Evolutionary conservation across 805 yeast species (phyloP).

Genomic region (Pichia ethanolica): DNA sequence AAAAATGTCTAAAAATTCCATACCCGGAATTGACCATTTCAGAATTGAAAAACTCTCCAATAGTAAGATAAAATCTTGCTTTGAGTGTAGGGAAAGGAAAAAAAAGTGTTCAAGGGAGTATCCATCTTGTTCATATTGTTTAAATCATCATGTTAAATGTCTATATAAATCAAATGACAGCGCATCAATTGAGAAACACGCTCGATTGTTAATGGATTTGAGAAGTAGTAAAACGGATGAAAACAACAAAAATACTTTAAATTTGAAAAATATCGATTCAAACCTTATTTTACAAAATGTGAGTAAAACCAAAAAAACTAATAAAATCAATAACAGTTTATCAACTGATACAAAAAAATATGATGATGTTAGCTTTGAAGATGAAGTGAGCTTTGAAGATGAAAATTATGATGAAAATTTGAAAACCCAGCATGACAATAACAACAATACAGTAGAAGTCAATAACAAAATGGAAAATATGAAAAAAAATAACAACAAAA

Average conservation of each 20-base stretch:
- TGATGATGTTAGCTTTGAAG: too few species aligned
- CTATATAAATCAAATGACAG: constrained; percentile 30
- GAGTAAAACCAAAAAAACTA: too few species aligned
- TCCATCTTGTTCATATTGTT: constrained; percentile 52
- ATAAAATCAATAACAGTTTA: too few species aligned
- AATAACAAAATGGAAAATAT: too few species aligned
- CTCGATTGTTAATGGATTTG: constrained; percentile 3
- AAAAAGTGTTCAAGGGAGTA: constrained; percentile 53
- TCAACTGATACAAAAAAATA: too few species aligned
- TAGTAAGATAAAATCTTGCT: constrained; percentile 30
- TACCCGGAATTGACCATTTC: constrained; percentile 14
- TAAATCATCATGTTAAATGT: constrained; percentile 38
- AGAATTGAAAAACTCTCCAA: constrained; percentile 5
- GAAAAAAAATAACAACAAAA: too few species aligned
- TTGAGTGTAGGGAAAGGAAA: constrained; percentile 53
- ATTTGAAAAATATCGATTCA: not conserved
- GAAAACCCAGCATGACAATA: too few species aligned
- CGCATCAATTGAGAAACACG: constrained; percentile 12
- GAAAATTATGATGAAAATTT: too few species aligned
- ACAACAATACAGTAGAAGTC: too few species aligned
- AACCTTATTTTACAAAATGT: too few species aligned
- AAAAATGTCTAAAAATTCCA: not conserved
- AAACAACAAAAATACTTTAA: not conserved
- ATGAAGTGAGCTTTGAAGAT: too few species aligned
- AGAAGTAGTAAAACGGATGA: not conserved